Percentiles rank a stretch among this genome's conserved stretches.
Conservation (phyloP, 2,329 filamentous ascomycete genomes). For the Diaporthe nobilis region DNA sequence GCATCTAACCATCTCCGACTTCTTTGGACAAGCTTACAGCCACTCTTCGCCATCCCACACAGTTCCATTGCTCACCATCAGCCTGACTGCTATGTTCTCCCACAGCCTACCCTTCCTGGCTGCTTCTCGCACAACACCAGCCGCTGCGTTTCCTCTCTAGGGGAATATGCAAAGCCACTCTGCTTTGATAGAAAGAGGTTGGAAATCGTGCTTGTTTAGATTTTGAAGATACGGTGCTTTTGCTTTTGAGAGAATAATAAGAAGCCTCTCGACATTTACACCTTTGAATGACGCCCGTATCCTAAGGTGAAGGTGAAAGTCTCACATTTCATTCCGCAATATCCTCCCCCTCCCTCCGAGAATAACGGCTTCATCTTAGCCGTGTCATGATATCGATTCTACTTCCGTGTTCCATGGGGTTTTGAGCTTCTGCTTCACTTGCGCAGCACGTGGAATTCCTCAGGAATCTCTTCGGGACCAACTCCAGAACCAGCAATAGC, state of each 20-base stretch:
- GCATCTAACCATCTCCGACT: too few species aligned
- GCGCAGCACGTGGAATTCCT: neutral
- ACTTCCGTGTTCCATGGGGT: too few species aligned
- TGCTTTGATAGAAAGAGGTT: neutral
- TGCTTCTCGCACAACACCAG: neutral
- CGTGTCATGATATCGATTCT: neutral
- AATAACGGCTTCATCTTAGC: neutral
- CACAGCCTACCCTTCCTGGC: neutral
- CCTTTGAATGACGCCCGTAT: neutral
- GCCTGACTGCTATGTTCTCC: too few species aligned
- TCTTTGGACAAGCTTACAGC: too few species aligned
- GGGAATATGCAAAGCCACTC: neutral
- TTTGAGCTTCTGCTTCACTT: neutral
- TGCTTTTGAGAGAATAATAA: neutral
- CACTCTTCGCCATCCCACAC: too few species aligned
- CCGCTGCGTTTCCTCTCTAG: neutral
- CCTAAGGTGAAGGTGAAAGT: neutral
- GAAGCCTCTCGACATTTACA: neutral
- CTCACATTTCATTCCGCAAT: neutral
- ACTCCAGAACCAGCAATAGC: slow-evolving; percentile 11
- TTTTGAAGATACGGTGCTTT: neutral
- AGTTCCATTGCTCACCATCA: too few species aligned
- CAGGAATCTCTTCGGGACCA: neutral
- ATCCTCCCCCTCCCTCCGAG: too few species aligned
- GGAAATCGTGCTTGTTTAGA: neutral